Conservation (phyloP, 2,329 filamentous ascomycete genomes). For the Pseudogymnoascus sp. region DNA sequence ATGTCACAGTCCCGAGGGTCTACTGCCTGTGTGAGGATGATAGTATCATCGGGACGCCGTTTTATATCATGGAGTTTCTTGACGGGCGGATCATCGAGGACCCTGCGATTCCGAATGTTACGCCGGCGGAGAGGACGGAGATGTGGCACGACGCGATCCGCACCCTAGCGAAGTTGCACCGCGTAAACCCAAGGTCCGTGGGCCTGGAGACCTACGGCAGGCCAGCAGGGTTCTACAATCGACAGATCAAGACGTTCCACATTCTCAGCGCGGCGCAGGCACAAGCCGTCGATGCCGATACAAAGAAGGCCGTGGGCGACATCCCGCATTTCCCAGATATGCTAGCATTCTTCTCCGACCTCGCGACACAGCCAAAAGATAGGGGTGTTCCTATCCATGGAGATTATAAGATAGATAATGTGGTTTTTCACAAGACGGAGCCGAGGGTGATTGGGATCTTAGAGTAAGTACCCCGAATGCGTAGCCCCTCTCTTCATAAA, state of each 20-base stretch:
- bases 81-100: constrained; percentile 91
- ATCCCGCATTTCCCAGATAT: constrained; percentile 75
- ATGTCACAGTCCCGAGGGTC: constrained; percentile 73
- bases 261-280: constrained; percentile 71
- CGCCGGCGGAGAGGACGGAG: constrained; percentile 55
- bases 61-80: constrained; percentile 93
- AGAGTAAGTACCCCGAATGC: constrained; percentile 45
- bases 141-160: constrained; percentile 79
- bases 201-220: constrained; percentile 66
- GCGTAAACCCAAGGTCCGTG: constrained; percentile 55
- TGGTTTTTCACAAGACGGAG: constrained; percentile 79
- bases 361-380: constrained; percentile 62
- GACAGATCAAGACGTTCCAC: constrained; percentile 73
- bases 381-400: constrained; percentile 74
- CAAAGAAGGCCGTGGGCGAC: constrained; percentile 62
- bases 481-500: too few relatives aligned
- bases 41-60: constrained; percentile 71
- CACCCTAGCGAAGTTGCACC: constrained; percentile 75
- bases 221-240: constrained; percentile 65
- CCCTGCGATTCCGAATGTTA: constrained; percentile 64
- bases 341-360: constrained; percentile 65
- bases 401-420: constrained; percentile 86
- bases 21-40: constrained; percentile 77
- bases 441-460: constrained; percentile 80
- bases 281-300: constrained; percentile 64